Percentiles rank a stretch among this genome's conserved stretches.
Conservation (phyloP, 1,139 yeast genomes). For the Suhomyces taliae region DNA sequence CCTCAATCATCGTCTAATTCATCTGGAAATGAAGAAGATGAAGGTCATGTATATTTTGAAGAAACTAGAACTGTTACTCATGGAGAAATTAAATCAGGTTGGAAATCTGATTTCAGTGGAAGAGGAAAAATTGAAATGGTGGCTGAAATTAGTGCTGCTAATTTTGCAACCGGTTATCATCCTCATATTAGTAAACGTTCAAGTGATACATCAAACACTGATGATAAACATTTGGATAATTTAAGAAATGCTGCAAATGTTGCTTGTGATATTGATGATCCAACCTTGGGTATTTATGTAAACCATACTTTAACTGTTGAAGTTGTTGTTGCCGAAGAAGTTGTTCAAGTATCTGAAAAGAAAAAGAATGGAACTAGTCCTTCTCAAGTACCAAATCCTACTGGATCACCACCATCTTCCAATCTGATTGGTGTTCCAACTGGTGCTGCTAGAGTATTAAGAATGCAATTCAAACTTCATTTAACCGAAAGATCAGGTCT, state of each 20-base stretch:
- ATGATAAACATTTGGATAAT: conserved; percentile 21
- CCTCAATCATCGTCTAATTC: neutral
- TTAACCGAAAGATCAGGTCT: conserved; percentile 90
- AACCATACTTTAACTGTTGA: conserved; percentile 78
- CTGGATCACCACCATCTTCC: conserved; percentile 9
- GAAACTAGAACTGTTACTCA: conserved; percentile 70
- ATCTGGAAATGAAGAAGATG: conserved; percentile 11
- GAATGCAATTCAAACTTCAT: conserved; percentile 87
- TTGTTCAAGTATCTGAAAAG: conserved; percentile 40
- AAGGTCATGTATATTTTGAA: conserved; percentile 55
- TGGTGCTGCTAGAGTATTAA: conserved; percentile 88
- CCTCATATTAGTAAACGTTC: conserved; percentile 29
- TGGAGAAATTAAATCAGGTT: conserved; percentile 84
- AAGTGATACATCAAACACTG: conserved; percentile 30
- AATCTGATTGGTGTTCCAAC: conserved; percentile 71
- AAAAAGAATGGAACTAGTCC: conserved; percentile 17
- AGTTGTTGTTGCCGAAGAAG: conserved; percentile 90
- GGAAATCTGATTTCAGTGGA: conserved; percentile 88
- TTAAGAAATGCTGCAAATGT: conserved; percentile 55
- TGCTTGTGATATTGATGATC: conserved; percentile 81
- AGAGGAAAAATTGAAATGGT: conserved; percentile 76
- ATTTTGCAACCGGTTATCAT: conserved; percentile 57
- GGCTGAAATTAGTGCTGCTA: conserved; percentile 62
- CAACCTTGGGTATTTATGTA: conserved; percentile 73
- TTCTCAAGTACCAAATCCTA: conserved; percentile 10